Evolutionary conservation across 495 filamentous ascomycete genomes (phyloP), one percentile per base, ranked within the genome.

Genomic region (Xylaria acuta): DNA sequence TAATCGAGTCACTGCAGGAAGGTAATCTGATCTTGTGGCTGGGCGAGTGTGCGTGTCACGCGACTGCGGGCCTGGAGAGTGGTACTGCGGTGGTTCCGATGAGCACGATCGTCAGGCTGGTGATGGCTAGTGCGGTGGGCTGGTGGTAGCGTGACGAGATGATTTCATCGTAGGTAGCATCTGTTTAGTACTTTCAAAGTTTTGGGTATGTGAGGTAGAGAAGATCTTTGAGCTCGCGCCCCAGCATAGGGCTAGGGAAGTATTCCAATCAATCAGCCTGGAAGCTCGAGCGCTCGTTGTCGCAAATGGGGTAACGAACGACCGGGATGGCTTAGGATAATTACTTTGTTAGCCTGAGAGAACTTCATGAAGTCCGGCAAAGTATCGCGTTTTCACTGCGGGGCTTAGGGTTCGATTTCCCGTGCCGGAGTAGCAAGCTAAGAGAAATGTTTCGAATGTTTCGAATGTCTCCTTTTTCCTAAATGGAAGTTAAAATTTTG

Each of bases 341-440:
- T n/a, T n/a, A n/a, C n/a, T n/a, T n/a, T n/a, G n/a, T n/a, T n/a
- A n/a, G n/a, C n/a, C n/a, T n/a, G n/a, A n/a, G n/a, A n/a, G n/a
- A n/a, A n/a, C n/a, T n/a, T n/a, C n/a, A n/a, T n/a, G n/a, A n/a
- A n/a, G n/a, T n/a, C n/a, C n/a, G n/a, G n/a, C n/a, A 84, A 84
- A 81, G 81, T 84, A 82, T 82, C 80, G 80, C 82, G 82, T 81
- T 84, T 84, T 84, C 82, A 84, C 82, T 82, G 82, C 80, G 82
- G 82, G 80, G 82, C 82, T 81, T 82, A 81, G 82, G 82, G 82
- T 83, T 84, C 82, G 81, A 84, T 83, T 84, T 81, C 82, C 82
- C 81, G 47, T 51, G 25, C 20, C 47, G 47, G 47, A 51, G 20
- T 25, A 22, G n/a, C n/a, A n/a, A n/a, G n/a, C n/a, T n/a, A n/a